These are phyloP conservation scores for Chlorella ohadii DNA, from an alignment of 139 green algal genomes.

Conservation along the genomic window DNA sequence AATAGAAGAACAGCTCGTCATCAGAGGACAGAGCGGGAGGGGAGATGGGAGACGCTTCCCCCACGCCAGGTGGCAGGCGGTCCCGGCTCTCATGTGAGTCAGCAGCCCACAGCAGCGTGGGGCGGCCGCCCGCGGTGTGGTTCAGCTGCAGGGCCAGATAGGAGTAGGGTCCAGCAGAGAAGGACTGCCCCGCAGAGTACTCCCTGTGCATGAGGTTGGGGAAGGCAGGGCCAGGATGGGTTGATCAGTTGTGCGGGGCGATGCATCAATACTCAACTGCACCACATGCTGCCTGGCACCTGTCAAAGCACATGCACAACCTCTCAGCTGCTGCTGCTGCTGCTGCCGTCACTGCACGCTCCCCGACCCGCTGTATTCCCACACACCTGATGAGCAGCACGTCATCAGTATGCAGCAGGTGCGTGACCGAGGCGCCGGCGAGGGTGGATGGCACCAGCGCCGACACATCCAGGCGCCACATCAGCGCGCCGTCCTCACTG, in stretches of 20 bases:
- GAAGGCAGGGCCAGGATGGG: no score
- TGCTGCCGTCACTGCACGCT: background rate
- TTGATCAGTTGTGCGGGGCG: no score
- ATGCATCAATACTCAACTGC: no score
- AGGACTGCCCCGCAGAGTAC: conserved; percentile 10
- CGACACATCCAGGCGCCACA: conserved; percentile 23
- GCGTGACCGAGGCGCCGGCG: background rate
- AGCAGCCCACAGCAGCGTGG: conserved; percentile 21
- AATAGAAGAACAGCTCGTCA: conserved; percentile 21
- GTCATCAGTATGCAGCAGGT: conserved; percentile 7
- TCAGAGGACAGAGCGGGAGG: background rate
- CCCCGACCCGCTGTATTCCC: no score
- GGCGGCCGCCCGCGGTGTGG: background rate
- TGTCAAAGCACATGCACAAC: background rate
- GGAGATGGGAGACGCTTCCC: conserved; percentile 1
- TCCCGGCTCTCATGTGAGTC: background rate
- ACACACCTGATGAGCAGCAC: conserved; percentile 29
- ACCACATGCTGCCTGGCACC: background rate
- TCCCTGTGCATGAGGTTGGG: background rate
- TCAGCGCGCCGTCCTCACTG: conserved; percentile 1
- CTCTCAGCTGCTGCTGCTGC: background rate
- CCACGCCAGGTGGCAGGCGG: conserved; percentile 7
- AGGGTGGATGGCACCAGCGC: background rate
- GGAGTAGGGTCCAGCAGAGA: conserved; percentile 11
- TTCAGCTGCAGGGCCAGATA: conserved; percentile 29